These are phyloP conservation scores for Aspergillus alliaceus DNA, from an alignment of 2,329 filamentous ascomycete genomes.

Conservation along the genomic window DNA sequence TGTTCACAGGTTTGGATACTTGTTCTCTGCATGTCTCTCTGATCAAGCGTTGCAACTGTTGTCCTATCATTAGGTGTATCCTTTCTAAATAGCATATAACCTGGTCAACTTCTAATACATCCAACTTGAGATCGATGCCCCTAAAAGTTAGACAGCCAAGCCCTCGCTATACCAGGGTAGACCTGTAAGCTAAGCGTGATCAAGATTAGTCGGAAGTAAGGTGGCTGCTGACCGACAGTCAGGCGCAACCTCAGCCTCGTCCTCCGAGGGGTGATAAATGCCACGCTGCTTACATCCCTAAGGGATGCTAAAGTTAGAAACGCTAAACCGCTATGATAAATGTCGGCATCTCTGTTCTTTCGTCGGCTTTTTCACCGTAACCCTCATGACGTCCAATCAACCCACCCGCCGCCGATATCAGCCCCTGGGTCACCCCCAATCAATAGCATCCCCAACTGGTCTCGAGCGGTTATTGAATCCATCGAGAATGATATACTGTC, in stretches of 20 bases:
- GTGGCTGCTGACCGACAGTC: neutral
- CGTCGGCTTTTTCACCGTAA: neutral
- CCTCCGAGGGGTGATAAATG: neutral
- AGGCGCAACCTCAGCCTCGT: neutral
- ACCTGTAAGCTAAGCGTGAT: neutral
- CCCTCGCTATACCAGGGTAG: neutral
- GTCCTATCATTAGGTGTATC: too few relatives aligned
- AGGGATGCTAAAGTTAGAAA: too few relatives aligned
- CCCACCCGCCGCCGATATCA: neutral
- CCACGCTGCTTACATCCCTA: too few relatives aligned
- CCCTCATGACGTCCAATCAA: too few relatives aligned
- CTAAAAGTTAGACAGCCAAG: neutral
- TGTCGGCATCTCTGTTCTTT: neutral
- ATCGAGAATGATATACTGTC: conserved; percentile 1
- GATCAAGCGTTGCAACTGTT: too few relatives aligned
- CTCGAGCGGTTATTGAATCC: conserved; percentile 5
- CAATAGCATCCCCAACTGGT: conserved; percentile 5
- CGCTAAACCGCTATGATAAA: too few relatives aligned
- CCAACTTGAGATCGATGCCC: too few relatives aligned
- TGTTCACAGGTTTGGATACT: too few relatives aligned
- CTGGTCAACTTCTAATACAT: too few relatives aligned
- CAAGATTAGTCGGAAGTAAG: neutral
- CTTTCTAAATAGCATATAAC: too few relatives aligned
- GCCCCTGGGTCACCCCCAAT: neutral
- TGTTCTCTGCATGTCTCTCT: too few relatives aligned